These are phyloP conservation scores for Vanilla planifolia DNA, from an alignment of 106 monocot species.

Conservation along the genomic window DNA sequence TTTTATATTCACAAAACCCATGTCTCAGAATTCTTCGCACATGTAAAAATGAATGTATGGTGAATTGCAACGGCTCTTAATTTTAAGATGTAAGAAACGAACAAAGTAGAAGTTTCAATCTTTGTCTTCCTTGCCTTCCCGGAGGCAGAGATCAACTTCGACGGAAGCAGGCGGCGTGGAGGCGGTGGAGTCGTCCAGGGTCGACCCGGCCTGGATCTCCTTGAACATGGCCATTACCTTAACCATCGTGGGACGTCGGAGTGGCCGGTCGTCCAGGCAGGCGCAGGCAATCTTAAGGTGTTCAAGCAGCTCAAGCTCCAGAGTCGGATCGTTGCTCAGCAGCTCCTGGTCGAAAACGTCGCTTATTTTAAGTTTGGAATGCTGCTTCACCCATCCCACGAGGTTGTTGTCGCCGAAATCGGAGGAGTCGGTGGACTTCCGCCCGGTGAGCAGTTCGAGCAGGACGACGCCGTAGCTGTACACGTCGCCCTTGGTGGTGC, in stretches of 20 bases:
- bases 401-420: constrained; percentile 89
- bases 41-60: too few relatives aligned
- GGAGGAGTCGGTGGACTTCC: constrained; percentile 67
- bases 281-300: constrained; percentile 81
- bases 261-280: constrained; percentile 68
- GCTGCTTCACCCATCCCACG: constrained; percentile 92
- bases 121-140: too few relatives aligned
- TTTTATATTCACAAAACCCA: too few relatives aligned
- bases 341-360: constrained; percentile 70
- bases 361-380: constrained; percentile 36
- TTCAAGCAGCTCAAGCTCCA: constrained; percentile 59
- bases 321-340: constrained; percentile 33
- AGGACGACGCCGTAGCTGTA: constrained; percentile 91
- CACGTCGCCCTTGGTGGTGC: constrained; percentile 90
- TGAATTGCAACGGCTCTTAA: too few relatives aligned
- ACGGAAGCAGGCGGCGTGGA: too few relatives aligned
- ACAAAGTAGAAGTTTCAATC: too few relatives aligned
- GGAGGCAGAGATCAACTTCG: too few relatives aligned
- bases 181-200: too few relatives aligned
- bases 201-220: constrained; percentile 61
- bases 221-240: constrained; percentile 93
- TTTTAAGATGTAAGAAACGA: too few relatives aligned
- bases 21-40: too few relatives aligned
- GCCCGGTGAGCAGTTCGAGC: constrained; percentile 76
- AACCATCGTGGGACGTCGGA: constrained; percentile 72